Evolutionary conservation across 257 asterid species (phyloP), one percentile per base, ranked within the genome.

Genomic region (Oldenlandia corymbosa): DNA sequence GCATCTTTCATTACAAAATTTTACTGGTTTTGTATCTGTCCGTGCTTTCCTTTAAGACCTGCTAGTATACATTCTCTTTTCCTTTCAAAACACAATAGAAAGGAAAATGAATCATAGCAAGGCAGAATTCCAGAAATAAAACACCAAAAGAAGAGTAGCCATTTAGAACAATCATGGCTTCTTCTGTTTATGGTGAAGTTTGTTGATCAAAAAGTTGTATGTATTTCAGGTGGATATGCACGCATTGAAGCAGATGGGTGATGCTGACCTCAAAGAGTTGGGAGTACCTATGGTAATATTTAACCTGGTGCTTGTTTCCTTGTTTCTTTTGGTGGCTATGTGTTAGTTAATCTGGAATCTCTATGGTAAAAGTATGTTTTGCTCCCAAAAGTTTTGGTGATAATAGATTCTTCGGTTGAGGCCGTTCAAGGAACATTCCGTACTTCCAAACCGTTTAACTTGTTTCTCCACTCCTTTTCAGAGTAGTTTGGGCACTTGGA

Each of bases 201-300:
- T 3, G 39, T 34, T 34, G 39, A 34, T 9, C 39, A 34, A 34
- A 34, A 34, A 9, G 4, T 58, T 21, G 39, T 43, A 70, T 51
- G 75, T 41, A 74, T 69, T 60, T 80, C 87, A 93, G 99, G 97
- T 93, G 71, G 99, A 93, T 77, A 80, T 93, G 96, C 79, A 81
- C 73, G 78, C 95, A 32, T 73, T 93, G 90, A 90, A 76, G 80
- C 96, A 90, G 75, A 90, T 87, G 97, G 70, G 87, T 39, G 97
- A 90, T 78, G 67, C 68, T 64, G 99, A 93, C 76, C 94, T 90
- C 65, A 89, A 87, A 75, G 96, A 84, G 76, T 59, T 90, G 80
- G 99, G 99, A 59, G 74, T 93, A 69, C 99, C 99, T 49, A 85
- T 89, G 97, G 99, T 93, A 89, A 68, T 70, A 26, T 68, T 54